Percentiles rank a stretch among this genome's conserved stretches.
phyloP scores from a whole-genome alignment of 2,329 filamentous ascomycete genomes.

The Diaporthe velutina region DNA sequence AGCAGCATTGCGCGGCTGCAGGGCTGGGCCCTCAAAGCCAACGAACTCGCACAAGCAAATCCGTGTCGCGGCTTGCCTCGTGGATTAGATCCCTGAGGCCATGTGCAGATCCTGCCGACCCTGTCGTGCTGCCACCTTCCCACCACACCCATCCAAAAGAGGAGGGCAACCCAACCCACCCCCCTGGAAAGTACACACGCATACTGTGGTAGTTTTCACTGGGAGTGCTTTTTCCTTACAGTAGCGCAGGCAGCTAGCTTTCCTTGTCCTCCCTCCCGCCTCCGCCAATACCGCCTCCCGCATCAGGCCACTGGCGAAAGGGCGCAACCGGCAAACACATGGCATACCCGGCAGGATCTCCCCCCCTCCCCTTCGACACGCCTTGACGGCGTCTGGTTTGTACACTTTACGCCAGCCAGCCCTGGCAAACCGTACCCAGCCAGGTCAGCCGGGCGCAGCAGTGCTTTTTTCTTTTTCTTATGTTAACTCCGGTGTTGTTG shows the following conservation, averaged over 20 bases:
- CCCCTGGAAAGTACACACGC: background rate
- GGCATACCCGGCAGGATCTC: conserved; percentile 17
- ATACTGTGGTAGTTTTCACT: conserved; percentile 19
- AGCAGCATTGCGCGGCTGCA: conserved; percentile 23
- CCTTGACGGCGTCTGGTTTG: background rate
- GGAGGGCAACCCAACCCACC: background rate
- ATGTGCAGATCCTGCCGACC: conserved; percentile 54
- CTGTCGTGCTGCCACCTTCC: conserved; percentile 45
- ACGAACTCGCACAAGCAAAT: conserved; percentile 18
- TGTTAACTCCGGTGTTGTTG: conserved; percentile 3
- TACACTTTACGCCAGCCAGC: background rate
- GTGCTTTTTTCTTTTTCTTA: background rate
- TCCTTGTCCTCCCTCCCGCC: background rate
- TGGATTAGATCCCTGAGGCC: conserved; percentile 52
- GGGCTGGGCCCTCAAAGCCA: conserved; percentile 22
- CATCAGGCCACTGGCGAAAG: conserved; percentile 25
- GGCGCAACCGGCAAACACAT: conserved; percentile 17
- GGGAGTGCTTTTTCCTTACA: conserved; percentile 1
- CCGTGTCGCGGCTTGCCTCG: conserved; percentile 36
- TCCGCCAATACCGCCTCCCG: background rate
- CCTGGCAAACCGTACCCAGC: background rate
- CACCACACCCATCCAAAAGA: conserved; percentile 26
- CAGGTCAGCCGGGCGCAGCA: background rate
- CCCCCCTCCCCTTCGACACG: background rate
- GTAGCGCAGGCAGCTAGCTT: conserved; percentile 5